Evolutionary conservation across 768 basidiomycete genomes (phyloP).

Genomic region (Boletus pseudo-olivaceus): DNA sequence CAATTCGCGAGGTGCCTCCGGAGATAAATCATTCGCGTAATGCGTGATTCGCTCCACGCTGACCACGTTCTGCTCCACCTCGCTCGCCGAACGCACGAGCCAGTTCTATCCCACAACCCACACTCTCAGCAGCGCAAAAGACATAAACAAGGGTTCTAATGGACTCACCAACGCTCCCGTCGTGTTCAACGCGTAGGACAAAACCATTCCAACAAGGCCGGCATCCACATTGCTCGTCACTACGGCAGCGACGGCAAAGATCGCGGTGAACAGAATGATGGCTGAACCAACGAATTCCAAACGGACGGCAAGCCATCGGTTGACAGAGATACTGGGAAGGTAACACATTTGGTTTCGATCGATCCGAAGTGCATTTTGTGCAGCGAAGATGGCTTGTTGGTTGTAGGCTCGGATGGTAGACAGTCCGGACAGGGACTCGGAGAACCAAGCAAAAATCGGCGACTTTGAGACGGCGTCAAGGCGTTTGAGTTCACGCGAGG

Average conservation of each 20-base stretch:
- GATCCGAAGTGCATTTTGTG: conserved; percentile 67
- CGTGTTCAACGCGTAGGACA: conserved; percentile 81
- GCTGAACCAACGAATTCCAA: conserved; percentile 81
- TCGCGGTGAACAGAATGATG: conserved; percentile 72
- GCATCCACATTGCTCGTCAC: conserved; percentile 78
- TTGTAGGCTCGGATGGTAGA: conserved; percentile 81
- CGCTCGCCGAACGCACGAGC: conserved; percentile 78
- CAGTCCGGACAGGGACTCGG: conserved; percentile 70
- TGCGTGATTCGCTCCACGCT: conserved; percentile 86
- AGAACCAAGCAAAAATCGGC: conserved; percentile 89
- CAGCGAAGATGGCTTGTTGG: conserved; percentile 64
- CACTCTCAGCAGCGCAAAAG: background rate
- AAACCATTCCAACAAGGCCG: conserved; percentile 80
- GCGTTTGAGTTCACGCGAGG: conserved; percentile 84
- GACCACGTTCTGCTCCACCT: conserved; percentile 89
- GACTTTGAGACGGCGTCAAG: conserved; percentile 86
- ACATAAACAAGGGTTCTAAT: background rate
- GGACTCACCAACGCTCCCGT: conserved; percentile 71
- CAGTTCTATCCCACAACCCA: conserved; percentile 51
- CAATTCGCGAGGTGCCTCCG: conserved; percentile 75
- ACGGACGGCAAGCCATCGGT: conserved; percentile 81
- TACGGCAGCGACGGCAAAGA: conserved; percentile 66
- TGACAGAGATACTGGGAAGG: conserved; percentile 67
- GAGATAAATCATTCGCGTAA: conserved; percentile 61
- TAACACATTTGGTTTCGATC: conserved; percentile 86